Base-by-base conservation (phyloP, 2,329 filamentous ascomycete species). In the Raffaelea ambrosiae region DNA sequence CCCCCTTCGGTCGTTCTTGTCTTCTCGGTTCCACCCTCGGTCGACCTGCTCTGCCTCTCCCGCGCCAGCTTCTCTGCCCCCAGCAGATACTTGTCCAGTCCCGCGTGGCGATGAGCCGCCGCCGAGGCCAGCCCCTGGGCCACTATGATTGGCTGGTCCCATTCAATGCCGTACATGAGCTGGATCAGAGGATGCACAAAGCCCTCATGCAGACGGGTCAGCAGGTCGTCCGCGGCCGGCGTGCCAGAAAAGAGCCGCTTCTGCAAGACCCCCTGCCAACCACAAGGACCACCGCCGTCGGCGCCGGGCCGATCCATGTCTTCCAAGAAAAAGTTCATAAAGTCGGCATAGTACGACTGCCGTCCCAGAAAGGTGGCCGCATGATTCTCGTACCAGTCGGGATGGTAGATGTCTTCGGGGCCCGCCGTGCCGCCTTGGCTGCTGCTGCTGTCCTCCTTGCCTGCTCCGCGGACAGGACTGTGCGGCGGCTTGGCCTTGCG, bases 121-220 rank as follows among this genome's bases (percentile, higher is more conserved):
- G 84, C 73, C 66, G 94, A 83, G 1, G 89, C 87, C 18, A 95
- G 76, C 1, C 71, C 88, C 65, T 91, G 79, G 5, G 88, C 87
- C 23, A 95, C 73, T 50, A 95, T 81, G 35, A 85, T 85, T 2
- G 87, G 87, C 59, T 95, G 88, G 10, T 75, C 63, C 68, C 88
- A 95, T 61, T 95, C 88, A 33, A 95, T 61, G 4, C 86, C 89
- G 59, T 88, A 95, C 43, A 88, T 86, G 19, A 95, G 74, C 60
- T 95, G 88, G 53, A 95, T 90, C 16, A 93, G 67, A 2, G 88
- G 88, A 59, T 95, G 88, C 2, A 89, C 56, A 53, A 91, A 75
- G 0, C 85, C 83, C 16, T 74, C 76, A 58, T 79, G 88, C 58
- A 91, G 67, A 18, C 88, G 73, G 2, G 72, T 70, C 3, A 90